Evolutionary conservation across 2,329 filamentous ascomycete genomes (phyloP).

Genomic region (Fusarium lateritium): DNA sequence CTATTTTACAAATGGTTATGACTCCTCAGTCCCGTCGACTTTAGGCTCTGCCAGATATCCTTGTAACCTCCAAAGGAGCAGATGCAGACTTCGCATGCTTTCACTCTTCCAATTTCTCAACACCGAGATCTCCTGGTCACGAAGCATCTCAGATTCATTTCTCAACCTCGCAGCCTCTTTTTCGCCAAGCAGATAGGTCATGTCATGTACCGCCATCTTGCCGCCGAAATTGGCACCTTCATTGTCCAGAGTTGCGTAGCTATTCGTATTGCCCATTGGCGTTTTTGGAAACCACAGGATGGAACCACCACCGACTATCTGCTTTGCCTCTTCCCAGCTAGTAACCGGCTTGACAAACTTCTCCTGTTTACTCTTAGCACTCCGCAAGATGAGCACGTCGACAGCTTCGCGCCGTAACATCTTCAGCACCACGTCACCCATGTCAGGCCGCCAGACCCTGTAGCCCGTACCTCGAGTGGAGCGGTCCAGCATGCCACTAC

Average conservation of each 20-base stretch:
- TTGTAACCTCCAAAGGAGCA: conserved; percentile 71
- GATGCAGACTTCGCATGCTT: conserved; percentile 62
- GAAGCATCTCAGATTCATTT: conserved; percentile 53
- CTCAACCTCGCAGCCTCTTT: conserved; percentile 60
- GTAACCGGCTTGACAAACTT: conserved; percentile 53
- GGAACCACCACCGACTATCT: conserved; percentile 59
- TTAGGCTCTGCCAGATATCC: conserved; percentile 61
- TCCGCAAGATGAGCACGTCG: conserved; percentile 58
- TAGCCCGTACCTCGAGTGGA: neutral
- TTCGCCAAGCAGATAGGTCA: conserved; percentile 65
- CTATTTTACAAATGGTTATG: conserved; percentile 3
- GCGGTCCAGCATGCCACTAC: conserved; percentile 49
- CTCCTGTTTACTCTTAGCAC: conserved; percentile 23
- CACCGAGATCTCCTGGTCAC: conserved; percentile 59
- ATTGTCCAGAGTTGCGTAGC: conserved; percentile 63
- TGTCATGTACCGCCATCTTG: conserved; percentile 67
- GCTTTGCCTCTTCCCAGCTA: conserved; percentile 61
- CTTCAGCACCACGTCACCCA: conserved; percentile 67
- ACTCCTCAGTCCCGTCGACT: neutral
- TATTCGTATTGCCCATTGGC: conserved; percentile 48
- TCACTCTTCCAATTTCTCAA: conserved; percentile 56
- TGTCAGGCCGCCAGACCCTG: conserved; percentile 63
- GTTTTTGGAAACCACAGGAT: conserved; percentile 60
- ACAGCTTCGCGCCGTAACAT: conserved; percentile 64
- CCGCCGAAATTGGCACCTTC: conserved; percentile 51